Evolutionary conservation across 2,329 filamentous ascomycete genomes (phyloP), one percentile per base, ranked within the genome.

Genomic region (Colletotrichum destructivum): DNA sequence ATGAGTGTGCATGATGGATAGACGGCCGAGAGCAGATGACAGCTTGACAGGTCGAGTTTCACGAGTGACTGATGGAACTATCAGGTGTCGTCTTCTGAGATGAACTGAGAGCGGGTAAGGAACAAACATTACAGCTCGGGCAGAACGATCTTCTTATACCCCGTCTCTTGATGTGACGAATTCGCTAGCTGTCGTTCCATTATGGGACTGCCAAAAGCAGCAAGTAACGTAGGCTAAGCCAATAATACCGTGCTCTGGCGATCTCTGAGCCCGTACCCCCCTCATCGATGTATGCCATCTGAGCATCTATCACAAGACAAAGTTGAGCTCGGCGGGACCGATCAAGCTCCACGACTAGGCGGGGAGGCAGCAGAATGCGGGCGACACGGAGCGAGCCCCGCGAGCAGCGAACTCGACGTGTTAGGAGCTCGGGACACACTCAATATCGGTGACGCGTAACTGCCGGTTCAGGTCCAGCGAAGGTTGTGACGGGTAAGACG

Each of bases 371-470:
- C 26, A 21, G 54, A 4, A 47, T 54, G 54, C 23, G 62, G 40
- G n/a, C 31, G 66, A 61, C 21, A 55, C 44, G 49, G 55, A 42
- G 12, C 23, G 18, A 31, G 26, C 55, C 62, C 23, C 21, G 23
- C 21, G 42, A 44, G 13, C 16, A 57, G 40, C 44, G 40, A 21
- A 16, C 4, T 16, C 21, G 18, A 21, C 9, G 15, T 46, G n/a
- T 15, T 16, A 31, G 23, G 44, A 66, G 67, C 56, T 51, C 18
- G 38, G n/a, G 35, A 52, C 51, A 42, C 21, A 1, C 59, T 46
- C 49, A 12, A 52, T 47, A 26, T 38, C n/a, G 63, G 62, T 67
- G 68, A 67, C 69, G 64, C 52, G 64, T 47, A 47, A 40, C 60
- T 46, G 42, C 59, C 26, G 35, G 52, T 46, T 52, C 31, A 26